Conservation (phyloP, 176 grass and related monocot genomes). For the Echinochloa phyllopogon region DNA sequence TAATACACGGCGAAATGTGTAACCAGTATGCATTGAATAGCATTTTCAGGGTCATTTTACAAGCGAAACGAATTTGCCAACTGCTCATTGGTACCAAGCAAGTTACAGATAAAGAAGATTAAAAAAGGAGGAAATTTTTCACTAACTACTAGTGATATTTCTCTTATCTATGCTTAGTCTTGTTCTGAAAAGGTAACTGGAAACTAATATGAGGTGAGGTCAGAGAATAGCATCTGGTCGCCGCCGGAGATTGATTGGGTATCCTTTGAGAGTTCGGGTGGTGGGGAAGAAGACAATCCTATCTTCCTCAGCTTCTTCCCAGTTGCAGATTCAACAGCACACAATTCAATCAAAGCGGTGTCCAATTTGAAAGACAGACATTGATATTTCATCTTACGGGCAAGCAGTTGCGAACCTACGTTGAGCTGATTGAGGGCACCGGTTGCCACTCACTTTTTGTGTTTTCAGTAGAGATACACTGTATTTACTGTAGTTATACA, state of each 20-base stretch:
- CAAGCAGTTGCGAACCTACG: too few species aligned
- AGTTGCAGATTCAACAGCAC: conserved; percentile 52
- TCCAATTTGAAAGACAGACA: neutral
- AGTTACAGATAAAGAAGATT: conserved; percentile 23
- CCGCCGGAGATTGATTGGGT: conserved; percentile 67
- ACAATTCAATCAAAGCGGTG: conserved; percentile 18
- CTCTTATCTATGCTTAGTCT: conserved; percentile 38
- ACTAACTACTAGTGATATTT: conserved; percentile 3
- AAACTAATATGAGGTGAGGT: conserved; percentile 18
- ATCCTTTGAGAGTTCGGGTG: conserved; percentile 87
- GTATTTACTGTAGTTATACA: too few species aligned
- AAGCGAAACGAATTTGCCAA: conserved; percentile 27
- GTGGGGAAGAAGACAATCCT: conserved; percentile 91
- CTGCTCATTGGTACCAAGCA: conserved; percentile 4
- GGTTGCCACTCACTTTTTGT: too few species aligned
- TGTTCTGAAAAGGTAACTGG: neutral
- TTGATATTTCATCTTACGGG: neutral
- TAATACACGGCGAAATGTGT: conserved; percentile 29
- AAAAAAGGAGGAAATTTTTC: neutral
- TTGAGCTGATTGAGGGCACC: too few species aligned
- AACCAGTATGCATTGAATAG: conserved; percentile 26
- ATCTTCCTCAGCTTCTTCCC: conserved; percentile 89
- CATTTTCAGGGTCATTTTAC: conserved; percentile 21
- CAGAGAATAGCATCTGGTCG: conserved; percentile 27
- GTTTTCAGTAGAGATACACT: too few species aligned